These are phyloP conservation scores for Nitzschia sp. DNA, from an alignment of 108 stramenopile genomes.

Conservation along the genomic window DNA sequence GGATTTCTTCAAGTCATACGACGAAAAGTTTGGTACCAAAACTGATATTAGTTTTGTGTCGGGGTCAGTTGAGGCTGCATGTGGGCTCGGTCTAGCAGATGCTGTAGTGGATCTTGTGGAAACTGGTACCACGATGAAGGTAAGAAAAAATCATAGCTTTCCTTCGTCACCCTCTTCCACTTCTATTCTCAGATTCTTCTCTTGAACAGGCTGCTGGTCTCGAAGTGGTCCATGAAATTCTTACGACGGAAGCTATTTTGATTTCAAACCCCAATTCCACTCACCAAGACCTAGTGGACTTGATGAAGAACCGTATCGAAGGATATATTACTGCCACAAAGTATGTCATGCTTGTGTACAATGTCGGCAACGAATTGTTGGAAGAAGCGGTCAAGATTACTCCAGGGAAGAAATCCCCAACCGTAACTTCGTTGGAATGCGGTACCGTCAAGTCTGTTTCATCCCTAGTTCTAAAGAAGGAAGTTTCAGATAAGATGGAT, in stretches of 20 bases:
- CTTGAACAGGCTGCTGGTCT: constrained; percentile 87
- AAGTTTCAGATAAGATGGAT: constrained; percentile 91
- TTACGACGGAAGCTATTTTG: constrained; percentile 73
- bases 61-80: constrained; percentile 96
- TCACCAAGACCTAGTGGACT: constrained; percentile 83
- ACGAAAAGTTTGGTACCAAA: constrained; percentile 66
- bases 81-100: constrained; percentile 95
- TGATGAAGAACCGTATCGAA: constrained; percentile 89
- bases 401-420: constrained; percentile 95
- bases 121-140: constrained; percentile 98
- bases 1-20: constrained; percentile 82
- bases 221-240: constrained; percentile 89
- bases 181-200: background rate
- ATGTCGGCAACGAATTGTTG: constrained; percentile 76
- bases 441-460: constrained; percentile 83
- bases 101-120: constrained; percentile 98
- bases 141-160: too few species aligned
- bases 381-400: constrained; percentile 74
- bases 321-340: constrained; percentile 95
- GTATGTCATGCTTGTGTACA: constrained; percentile 95
- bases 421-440: constrained; percentile 87
- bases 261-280: constrained; percentile 84
- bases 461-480: constrained; percentile 82
- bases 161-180: background rate
- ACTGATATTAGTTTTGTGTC: constrained; percentile 91